A percentile compares a stretch with the other conserved stretches of the same genome.
phyloP scores from a whole-genome alignment of 805 yeast species.

The Ascoidea asiatica region DNA sequence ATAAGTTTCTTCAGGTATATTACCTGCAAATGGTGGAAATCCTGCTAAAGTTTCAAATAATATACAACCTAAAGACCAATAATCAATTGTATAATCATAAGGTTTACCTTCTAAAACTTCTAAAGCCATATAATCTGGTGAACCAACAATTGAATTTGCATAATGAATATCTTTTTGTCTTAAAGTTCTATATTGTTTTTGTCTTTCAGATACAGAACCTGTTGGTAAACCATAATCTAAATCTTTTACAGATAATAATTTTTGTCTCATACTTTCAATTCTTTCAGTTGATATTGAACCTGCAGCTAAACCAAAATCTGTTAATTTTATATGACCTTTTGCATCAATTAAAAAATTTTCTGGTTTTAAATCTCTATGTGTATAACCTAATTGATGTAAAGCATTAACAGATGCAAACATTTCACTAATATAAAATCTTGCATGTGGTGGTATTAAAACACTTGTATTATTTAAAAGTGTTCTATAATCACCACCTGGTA shows the following conservation, averaged over 20 bases:
- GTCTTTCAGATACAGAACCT: constrained; percentile 76
- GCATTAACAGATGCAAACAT: constrained; percentile 95
- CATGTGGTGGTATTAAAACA: constrained; percentile 84
- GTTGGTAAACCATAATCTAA: constrained; percentile 49
- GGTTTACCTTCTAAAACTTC: constrained; percentile 91
- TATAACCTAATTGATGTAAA: constrained; percentile 86
- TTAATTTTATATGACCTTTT: constrained; percentile 82
- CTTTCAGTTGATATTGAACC: constrained; percentile 90
- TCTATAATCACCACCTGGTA: constrained; percentile 99
- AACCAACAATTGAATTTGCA: constrained; percentile 93
- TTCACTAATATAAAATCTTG: constrained; percentile 87
- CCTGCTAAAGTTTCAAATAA: constrained; percentile 92
- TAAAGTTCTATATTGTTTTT: constrained; percentile 65
- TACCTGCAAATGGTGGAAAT: constrained; percentile 94
- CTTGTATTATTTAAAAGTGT: constrained; percentile 90
- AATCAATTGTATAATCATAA: constrained; percentile 93
- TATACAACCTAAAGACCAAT: constrained; percentile 98
- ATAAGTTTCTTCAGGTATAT: constrained; percentile 88
- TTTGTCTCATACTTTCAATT: constrained; percentile 79
- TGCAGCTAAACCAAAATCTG: constrained; percentile 96
- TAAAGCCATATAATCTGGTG: constrained; percentile 98
- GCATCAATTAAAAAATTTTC: constrained; percentile 85
- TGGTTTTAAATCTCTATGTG: constrained; percentile 94
- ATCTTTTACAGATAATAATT: constrained; percentile 60
- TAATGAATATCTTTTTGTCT: constrained; percentile 66